Percentiles rank a stretch among this genome's conserved stretches.
phyloP scores from a whole-genome alignment of 2,329 filamentous ascomycete species.

The Lasiodiplodia theobromae region DNA sequence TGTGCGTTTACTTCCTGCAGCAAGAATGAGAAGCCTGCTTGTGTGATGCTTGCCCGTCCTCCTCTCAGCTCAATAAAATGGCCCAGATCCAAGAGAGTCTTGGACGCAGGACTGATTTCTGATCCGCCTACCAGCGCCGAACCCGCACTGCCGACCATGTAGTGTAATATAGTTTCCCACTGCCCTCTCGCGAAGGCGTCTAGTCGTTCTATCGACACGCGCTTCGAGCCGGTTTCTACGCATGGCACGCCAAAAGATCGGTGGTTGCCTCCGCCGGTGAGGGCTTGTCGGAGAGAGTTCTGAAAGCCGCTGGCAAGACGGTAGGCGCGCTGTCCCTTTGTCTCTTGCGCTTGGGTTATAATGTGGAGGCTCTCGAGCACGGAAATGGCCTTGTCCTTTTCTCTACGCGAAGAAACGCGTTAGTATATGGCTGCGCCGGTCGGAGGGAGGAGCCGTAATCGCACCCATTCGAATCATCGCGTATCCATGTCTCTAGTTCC shows the following conservation, averaged over 20 bases:
- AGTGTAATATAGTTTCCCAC: conserved; percentile 97
- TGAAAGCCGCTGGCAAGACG: conserved; percentile 83
- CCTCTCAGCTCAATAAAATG: conserved; percentile 73
- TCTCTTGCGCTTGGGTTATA: conserved; percentile 63
- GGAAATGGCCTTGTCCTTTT: conserved; percentile 83
- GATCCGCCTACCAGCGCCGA: background rate
- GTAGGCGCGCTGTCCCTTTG: conserved; percentile 72
- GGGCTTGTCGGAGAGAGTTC: conserved; percentile 80
- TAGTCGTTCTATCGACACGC: conserved; percentile 72
- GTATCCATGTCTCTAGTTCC: conserved; percentile 87
- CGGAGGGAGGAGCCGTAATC: conserved; percentile 29
- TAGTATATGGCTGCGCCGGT: background rate
- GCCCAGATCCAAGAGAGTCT: conserved; percentile 80
- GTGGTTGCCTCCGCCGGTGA: conserved; percentile 85
- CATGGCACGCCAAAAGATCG: conserved; percentile 92
- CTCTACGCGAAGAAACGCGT: conserved; percentile 53
- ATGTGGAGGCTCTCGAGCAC: conserved; percentile 89
- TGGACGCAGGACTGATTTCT: conserved; percentile 69
- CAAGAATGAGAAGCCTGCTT: conserved; percentile 92
- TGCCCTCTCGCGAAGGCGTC: conserved; percentile 86
- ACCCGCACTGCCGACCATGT: conserved; percentile 80
- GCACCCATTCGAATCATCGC: conserved; percentile 67
- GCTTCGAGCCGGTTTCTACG: conserved; percentile 65
- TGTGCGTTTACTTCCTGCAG: conserved; percentile 95
- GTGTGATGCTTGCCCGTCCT: conserved; percentile 76